These are phyloP conservation scores for Coniochaeta sp. DNA, from an alignment of 2,329 filamentous ascomycete genomes.

Conservation along the genomic window DNA sequence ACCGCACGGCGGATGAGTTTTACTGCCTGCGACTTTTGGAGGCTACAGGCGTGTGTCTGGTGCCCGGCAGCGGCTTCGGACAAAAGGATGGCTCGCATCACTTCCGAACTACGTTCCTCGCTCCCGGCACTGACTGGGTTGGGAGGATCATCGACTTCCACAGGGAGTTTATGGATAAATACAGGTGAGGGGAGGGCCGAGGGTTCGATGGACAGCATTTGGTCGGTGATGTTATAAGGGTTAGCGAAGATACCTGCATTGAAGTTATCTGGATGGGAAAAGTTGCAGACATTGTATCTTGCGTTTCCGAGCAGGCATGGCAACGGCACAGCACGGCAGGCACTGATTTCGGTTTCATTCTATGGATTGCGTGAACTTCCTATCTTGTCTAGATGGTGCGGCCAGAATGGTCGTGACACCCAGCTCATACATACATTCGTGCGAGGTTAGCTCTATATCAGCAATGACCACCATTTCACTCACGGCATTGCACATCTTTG, in stretches of 20 bases:
- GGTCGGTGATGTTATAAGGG: neutral
- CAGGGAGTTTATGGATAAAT: constrained; percentile 82
- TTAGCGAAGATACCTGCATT: neutral
- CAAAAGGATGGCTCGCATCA: constrained; percentile 88
- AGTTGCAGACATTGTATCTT: neutral
- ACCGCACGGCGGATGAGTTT: constrained; percentile 78
- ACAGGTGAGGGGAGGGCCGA: constrained; percentile 28
- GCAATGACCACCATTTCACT: neutral
- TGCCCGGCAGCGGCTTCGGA: constrained; percentile 87
- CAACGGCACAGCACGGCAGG: neutral
- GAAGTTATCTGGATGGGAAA: neutral
- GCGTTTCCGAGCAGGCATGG: neutral
- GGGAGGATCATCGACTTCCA: constrained; percentile 85
- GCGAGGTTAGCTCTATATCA: no score
- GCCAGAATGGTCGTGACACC: neutral
- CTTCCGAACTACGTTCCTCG: constrained; percentile 94
- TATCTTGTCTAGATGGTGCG: neutral
- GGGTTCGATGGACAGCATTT: neutral
- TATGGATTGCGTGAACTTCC: neutral
- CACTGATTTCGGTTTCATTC: neutral
- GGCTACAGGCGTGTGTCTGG: constrained; percentile 88
- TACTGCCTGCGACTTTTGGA: constrained; percentile 89
- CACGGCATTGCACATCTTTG: neutral
- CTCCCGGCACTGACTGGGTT: constrained; percentile 93
- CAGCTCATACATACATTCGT: neutral